A percentile compares a stretch with the other conserved stretches of the same genome.
Conservation (phyloP, 2,329 filamentous ascomycete species). For the Chalara sp. region DNA sequence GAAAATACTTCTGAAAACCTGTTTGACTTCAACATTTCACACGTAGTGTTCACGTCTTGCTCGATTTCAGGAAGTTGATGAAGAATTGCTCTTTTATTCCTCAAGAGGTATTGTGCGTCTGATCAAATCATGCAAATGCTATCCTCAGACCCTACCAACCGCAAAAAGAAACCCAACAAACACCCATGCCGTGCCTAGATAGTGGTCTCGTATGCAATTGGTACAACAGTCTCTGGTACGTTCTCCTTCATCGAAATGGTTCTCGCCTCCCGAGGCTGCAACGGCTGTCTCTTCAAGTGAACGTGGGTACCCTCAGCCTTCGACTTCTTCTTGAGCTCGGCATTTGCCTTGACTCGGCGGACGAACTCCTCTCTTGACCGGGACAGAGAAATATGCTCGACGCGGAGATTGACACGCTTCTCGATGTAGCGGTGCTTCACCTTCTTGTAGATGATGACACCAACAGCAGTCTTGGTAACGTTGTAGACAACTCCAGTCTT, state of each 20-base stretch:
- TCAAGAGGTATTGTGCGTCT: conserved; percentile 24
- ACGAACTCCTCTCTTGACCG: conserved; percentile 97
- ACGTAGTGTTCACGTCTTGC: too few relatives aligned
- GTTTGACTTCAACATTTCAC: too few relatives aligned
- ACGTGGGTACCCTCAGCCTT: conserved; percentile 83
- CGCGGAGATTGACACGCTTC: conserved; percentile 98
- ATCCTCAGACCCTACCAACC: conserved; percentile 19
- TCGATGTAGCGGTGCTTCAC: conserved; percentile 99
- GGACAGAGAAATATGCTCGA: conserved; percentile 94
- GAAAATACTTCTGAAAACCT: too few relatives aligned
- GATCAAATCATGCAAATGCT: conserved; percentile 21
- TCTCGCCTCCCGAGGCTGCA: conserved; percentile 70
- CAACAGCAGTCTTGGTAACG: conserved; percentile 95
- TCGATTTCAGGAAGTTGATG: conserved; percentile 7
- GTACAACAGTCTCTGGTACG: conserved; percentile 83
- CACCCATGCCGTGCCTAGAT: conserved; percentile 55
- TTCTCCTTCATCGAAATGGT: conserved; percentile 76
- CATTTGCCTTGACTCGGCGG: conserved; percentile 93
- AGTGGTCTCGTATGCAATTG: conserved; percentile 95
- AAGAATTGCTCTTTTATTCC: conserved; percentile 23
- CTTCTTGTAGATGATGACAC: conserved; percentile 99
- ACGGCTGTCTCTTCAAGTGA: conserved; percentile 87
- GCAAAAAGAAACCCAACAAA: conserved; percentile 26
- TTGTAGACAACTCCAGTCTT: conserved; percentile 99
- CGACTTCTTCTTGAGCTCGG: conserved; percentile 84